These are phyloP conservation scores for Paradendryphiella salina DNA, from an alignment of 2,329 filamentous ascomycete genomes.

Conservation along the genomic window DNA sequence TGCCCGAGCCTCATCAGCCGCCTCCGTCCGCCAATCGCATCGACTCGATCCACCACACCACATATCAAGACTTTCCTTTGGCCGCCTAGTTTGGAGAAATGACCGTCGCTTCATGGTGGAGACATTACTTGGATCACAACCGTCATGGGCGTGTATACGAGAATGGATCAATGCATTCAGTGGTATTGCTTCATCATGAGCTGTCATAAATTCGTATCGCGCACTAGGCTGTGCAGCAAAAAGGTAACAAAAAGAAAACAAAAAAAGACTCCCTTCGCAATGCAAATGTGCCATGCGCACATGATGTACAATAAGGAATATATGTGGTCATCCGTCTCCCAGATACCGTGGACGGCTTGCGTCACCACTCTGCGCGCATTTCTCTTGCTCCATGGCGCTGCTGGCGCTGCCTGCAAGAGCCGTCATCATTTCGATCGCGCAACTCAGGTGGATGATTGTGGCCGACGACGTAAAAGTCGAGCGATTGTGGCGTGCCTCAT, in stretches of 20 bases:
- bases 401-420: no score
- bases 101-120: no score
- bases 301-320: conserved; percentile 1
- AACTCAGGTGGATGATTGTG: no score
- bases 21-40: conserved; percentile 4
- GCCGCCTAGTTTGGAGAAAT: neutral
- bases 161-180: no score
- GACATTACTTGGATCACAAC: no score
- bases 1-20: conserved; percentile 6
- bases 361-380: neutral
- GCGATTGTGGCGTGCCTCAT: no score
- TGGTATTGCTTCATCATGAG: neutral
- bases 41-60: conserved; percentile 6
- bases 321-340: neutral
- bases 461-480: no score
- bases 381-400: no score
- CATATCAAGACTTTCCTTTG: neutral
- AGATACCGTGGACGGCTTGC: neutral
- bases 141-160: no score
- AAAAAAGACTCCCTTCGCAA: neutral
- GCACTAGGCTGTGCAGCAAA: neutral
- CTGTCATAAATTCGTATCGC: conserved; percentile 1
- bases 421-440: no score
- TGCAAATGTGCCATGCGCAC: conserved; percentile 3
- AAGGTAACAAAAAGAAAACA: no score